Base-by-base conservation (phyloP, 108 stramenopile species). In the Mediolabrus comicus region DNA sequence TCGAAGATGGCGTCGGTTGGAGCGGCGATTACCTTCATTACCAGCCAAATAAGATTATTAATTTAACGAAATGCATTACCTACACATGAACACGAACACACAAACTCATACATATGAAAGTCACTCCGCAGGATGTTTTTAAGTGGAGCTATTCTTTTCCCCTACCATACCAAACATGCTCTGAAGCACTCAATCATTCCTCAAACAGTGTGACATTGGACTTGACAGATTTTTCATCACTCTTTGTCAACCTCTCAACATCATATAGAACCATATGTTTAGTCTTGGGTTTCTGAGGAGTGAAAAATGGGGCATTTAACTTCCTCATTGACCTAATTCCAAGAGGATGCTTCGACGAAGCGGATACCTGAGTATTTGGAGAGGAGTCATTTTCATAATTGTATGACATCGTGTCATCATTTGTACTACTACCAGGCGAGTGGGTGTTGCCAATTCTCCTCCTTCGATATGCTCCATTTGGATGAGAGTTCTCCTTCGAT, bases 1-100 rank as follows among this genome's bases (percentile, higher is more conserved):
- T 73, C 83, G 90, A 38, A 79, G 75, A 64, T 94, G 93, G 93
- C 86, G 93, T 11, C 83, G 89, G 1, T 69, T 84, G 5, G 51
- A 75, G 54, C 77, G 79, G 63, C 16, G 27, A 52, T 6, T 13
- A 52, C 8, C 28, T 57, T 38, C 19, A 46, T 46, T 7, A 46
- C 6, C 19, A 46, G 43, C 17, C 19, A n/a, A 46, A 46, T 46
- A 46, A 46, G 39, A 22, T 46, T 41, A 16, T 46, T 46, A 46
- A 46, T 46, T 22, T 19, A 46, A 46, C 43, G 22, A 16, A 46
- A 46, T 46, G 43, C 22, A 46, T 19, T 46, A 46, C 22, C 43
- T 46, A 22, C 17, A 46, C 43, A 19, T 17, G 10, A 6, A 38
- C 14, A 46, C n/a, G 19, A 22, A 2, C 43, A 46, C 39, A 16